phyloP scores from a whole-genome alignment of 768 basidiomycete genomes.

The Dentipellis fragilis region DNA sequence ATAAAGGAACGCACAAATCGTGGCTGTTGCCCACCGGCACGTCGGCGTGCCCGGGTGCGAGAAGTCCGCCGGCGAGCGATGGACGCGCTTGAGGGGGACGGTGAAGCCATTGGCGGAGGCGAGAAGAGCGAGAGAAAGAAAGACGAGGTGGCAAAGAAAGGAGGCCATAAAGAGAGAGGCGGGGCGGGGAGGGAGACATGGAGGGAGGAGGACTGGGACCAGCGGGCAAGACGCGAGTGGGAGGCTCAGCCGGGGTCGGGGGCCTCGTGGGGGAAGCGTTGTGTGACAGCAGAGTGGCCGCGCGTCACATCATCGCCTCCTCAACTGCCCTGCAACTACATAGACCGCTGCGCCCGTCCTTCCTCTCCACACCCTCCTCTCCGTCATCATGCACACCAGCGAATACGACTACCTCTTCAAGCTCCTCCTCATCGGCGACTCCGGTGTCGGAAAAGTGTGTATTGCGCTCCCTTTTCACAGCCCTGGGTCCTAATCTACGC shows the following conservation, averaged over 20 bases:
- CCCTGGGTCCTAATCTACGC: not conserved
- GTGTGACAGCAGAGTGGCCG: not conserved
- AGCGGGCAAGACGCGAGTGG: not conserved
- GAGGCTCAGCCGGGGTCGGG: not conserved
- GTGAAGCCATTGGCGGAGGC: not conserved
- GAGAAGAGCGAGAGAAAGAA: not conserved
- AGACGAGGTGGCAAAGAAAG: not conserved
- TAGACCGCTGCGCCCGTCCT: constrained; percentile 5
- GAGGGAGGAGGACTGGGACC: not conserved
- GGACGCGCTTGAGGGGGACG: not conserved
- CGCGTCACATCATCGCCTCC: constrained; percentile 10
- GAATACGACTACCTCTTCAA: constrained; percentile 97
- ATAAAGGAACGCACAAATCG: constrained; percentile 17
- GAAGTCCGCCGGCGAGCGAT: not conserved
- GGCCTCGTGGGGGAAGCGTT: constrained; percentile 1
- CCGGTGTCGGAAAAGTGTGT: constrained; percentile 86
- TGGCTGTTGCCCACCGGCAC: constrained; percentile 10
- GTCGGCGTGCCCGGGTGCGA: not conserved
- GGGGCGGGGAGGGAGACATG: not conserved
- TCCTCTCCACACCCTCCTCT: not conserved
- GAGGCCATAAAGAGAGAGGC: not conserved
- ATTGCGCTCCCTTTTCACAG: constrained; percentile 8
- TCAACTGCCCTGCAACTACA: constrained; percentile 9
- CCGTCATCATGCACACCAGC: constrained; percentile 69
- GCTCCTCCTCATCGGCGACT: constrained; percentile 90